Percentiles rank a stretch among this genome's conserved stretches.
phyloP scores from a whole-genome alignment of 208 protist species.

The Crithidia brevicula region DNA sequence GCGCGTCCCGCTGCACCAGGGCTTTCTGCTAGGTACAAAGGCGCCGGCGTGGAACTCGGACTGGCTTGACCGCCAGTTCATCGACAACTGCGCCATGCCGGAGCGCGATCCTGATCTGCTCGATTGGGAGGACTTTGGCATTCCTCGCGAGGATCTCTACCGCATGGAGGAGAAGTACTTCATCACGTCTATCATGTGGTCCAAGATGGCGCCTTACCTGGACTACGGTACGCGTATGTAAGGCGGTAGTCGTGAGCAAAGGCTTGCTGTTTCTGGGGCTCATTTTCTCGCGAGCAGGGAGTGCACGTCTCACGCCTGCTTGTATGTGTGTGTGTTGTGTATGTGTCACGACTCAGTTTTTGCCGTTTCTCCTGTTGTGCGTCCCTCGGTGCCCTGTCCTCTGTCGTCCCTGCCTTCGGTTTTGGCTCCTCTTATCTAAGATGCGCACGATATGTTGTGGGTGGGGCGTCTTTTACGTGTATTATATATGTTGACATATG shows the following conservation, averaged over 20 bases:
- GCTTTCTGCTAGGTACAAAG: conserved; percentile 70
- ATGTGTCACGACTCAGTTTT: too few species aligned
- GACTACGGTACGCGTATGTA: conserved; percentile 77
- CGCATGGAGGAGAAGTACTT: conserved; percentile 93
- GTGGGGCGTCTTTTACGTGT: too few species aligned
- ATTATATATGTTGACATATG: too few species aligned
- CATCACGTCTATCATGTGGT: conserved; percentile 86
- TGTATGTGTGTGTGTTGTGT: conserved; percentile 18
- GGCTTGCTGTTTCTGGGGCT: not conserved
- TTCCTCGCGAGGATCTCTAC: conserved; percentile 89
- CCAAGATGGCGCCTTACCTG: conserved; percentile 72
- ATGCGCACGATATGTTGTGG: not conserved
- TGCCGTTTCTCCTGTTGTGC: too few species aligned
- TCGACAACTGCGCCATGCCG: conserved; percentile 89
- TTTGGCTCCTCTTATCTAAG: too few species aligned
- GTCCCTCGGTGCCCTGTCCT: too few species aligned
- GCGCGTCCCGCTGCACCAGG: conserved; percentile 76
- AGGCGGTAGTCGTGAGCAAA: conserved; percentile 7
- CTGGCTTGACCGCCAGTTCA: conserved; percentile 89
- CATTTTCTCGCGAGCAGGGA: too few species aligned
- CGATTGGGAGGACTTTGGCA: conserved; percentile 93
- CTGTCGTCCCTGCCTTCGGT: not conserved
- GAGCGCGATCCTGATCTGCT: conserved; percentile 90
- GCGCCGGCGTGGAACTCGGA: conserved; percentile 86
- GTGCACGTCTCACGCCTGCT: too few species aligned